Percentiles rank a stretch among this genome's conserved stretches.
Conservation (phyloP, 2,329 filamentous ascomycete species). For the Lizonia empirigonia region DNA sequence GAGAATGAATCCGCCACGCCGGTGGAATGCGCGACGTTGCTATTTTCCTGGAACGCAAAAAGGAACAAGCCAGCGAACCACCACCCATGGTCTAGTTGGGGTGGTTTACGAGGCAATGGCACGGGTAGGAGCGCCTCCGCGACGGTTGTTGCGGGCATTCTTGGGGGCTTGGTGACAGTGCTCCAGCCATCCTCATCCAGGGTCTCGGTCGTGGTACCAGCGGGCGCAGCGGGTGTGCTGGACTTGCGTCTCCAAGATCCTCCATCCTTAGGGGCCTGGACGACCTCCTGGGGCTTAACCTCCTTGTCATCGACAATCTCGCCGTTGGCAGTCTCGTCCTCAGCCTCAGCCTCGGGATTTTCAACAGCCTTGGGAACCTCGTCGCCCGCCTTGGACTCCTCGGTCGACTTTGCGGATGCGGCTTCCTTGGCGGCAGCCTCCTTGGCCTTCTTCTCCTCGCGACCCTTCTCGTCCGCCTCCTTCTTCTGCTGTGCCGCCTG, state of each 20-base stretch:
- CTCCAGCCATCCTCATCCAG: slow-evolving; percentile 61
- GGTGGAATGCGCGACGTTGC: slow-evolving; percentile 34
- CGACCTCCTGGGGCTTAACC: slow-evolving; percentile 62
- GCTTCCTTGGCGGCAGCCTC: slow-evolving; percentile 55
- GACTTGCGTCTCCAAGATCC: slow-evolving; percentile 50
- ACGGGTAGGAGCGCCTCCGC: slow-evolving; percentile 48
- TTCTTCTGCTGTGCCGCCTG: slow-evolving; percentile 78
- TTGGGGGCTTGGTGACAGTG: slow-evolving; percentile 57
- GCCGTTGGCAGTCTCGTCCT: slow-evolving; percentile 57
- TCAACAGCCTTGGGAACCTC: slow-evolving; percentile 28
- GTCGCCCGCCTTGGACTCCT: slow-evolving; percentile 37
- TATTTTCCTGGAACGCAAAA: slow-evolving; percentile 32
- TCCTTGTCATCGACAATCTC: slow-evolving; percentile 59
- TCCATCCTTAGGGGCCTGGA: slow-evolving; percentile 50
- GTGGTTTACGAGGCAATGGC: slow-evolving; percentile 54
- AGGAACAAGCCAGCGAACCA: slow-evolving; percentile 14
- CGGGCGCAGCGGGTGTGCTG: slow-evolving; percentile 35
- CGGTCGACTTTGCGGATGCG: slow-evolving; percentile 39
- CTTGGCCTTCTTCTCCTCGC: slow-evolving; percentile 66
- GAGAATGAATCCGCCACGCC: slow-evolving; percentile 34
- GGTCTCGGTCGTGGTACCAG: slow-evolving; percentile 52
- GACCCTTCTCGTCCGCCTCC: slow-evolving; percentile 83
- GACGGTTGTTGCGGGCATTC: slow-evolving; percentile 44
- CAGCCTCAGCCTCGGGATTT: slow-evolving; percentile 52
- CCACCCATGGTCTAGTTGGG: neutral